phyloP scores from a whole-genome alignment of 139 green algal species.

The Ettlia oleoabundans region DNA sequence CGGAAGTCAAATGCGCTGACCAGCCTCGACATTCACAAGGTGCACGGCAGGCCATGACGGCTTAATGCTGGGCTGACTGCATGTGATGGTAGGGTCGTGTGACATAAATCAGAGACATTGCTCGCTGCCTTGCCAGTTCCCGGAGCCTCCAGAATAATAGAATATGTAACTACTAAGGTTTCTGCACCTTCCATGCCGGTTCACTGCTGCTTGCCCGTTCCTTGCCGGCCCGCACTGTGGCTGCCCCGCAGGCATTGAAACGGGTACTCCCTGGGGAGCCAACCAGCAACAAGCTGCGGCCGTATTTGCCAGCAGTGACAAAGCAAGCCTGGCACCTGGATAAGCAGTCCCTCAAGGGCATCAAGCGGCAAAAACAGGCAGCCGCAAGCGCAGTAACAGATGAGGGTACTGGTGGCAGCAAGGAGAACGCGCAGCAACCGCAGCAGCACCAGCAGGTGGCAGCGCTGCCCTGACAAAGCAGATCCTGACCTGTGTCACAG shows the following conservation, averaged over 20 bases:
- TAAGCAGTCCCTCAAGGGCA: conserved; percentile 51
- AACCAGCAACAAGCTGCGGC: background rate
- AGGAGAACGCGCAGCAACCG: background rate
- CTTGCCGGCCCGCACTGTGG: too few species aligned
- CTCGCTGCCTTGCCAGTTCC: too few species aligned
- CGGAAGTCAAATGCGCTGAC: conserved; percentile 9
- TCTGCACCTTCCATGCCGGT: too few species aligned
- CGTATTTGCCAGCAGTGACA: too few species aligned
- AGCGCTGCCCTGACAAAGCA: background rate
- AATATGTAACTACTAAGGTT: too few species aligned
- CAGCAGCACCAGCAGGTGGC: background rate
- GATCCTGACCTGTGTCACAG: too few species aligned
- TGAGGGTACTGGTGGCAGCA: background rate
- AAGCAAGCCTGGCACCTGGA: conserved; percentile 54
- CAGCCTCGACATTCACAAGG: conserved; percentile 48
- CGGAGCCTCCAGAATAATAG: too few species aligned
- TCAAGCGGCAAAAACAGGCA: conserved; percentile 43
- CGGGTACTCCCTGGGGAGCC: conserved; percentile 38
- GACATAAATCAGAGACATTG: too few species aligned
- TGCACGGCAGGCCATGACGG: background rate
- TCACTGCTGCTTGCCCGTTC: too few species aligned
- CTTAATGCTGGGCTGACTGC: too few species aligned
- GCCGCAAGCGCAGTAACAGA: background rate
- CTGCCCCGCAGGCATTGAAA: conserved; percentile 43
- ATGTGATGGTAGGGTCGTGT: too few species aligned